A percentile compares a stretch with the other conserved stretches of the same genome.
phyloP scores from a whole-genome alignment of 768 basidiomycete species.

The Trametes gibbosa region DNA sequence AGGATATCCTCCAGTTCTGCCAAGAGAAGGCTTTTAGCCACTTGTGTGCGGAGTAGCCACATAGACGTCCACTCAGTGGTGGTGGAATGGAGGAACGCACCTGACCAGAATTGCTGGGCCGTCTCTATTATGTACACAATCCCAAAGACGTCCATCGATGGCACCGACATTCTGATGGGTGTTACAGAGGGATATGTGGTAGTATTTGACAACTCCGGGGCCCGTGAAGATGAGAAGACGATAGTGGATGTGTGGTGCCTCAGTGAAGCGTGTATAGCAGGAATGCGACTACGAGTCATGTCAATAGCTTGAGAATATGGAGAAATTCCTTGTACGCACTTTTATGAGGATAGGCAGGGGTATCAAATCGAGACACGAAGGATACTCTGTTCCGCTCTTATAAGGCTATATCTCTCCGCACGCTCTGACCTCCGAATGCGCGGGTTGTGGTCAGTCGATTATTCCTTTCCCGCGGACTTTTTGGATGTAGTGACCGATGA shows the following conservation, averaged over 20 bases:
- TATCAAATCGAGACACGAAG: too few relatives aligned
- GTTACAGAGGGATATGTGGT: background rate
- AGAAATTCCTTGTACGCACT: too few relatives aligned
- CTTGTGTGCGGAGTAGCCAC: background rate
- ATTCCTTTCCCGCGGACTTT: too few relatives aligned
- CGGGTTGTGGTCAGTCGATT: too few relatives aligned
- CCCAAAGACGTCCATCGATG: conserved; percentile 47
- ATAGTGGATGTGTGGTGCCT: background rate
- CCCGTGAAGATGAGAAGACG: background rate
- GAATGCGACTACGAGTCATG: background rate
- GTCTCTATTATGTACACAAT: conserved; percentile 81
- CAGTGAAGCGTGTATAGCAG: background rate
- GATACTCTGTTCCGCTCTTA: too few relatives aligned
- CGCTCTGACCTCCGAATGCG: too few relatives aligned
- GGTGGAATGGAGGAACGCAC: conserved; percentile 40
- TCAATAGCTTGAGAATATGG: background rate
- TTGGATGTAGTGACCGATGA: background rate
- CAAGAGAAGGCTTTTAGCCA: conserved; percentile 3
- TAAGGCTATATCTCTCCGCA: too few relatives aligned
- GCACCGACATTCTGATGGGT: conserved; percentile 1
- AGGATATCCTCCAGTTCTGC: conserved; percentile 83
- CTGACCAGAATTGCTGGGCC: conserved; percentile 89
- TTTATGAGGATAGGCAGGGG: too few relatives aligned
- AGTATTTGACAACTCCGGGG: background rate
- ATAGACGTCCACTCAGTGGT: background rate